phyloP scores from a whole-genome alignment of 768 basidiomycete species.

The Gymnopilus junonius region DNA sequence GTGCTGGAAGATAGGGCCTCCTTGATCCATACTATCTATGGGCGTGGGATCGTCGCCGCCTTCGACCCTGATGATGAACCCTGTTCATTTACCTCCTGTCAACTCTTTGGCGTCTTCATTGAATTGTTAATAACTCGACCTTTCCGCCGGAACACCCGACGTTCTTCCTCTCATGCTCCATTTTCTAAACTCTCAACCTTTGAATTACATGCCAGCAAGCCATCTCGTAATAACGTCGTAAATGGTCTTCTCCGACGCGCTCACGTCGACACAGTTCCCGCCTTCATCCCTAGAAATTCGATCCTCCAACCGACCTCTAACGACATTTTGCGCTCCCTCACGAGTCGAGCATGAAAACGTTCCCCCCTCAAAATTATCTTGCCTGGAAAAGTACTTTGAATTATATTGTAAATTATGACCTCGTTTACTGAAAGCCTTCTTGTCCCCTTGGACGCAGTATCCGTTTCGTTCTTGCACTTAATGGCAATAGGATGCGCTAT shows the following conservation, averaged over 20 bases:
- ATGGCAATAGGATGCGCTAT: slow-evolving; percentile 18
- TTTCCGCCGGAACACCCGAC: not conserved
- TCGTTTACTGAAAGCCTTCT: too few relatives aligned
- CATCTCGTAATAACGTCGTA: not conserved
- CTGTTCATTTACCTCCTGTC: not conserved
- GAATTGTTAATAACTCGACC: not conserved
- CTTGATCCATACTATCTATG: not conserved
- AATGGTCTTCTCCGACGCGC: not conserved
- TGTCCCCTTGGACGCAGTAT: too few relatives aligned
- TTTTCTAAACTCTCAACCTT: not conserved
- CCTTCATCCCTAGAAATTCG: not conserved
- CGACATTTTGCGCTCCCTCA: not conserved
- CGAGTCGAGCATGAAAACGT: not conserved
- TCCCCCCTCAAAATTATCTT: slow-evolving; percentile 5
- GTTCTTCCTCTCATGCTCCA: not conserved
- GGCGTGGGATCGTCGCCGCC: not conserved
- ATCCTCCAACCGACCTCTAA: not conserved
- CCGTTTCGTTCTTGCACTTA: slow-evolving; percentile 18
- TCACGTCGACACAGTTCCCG: not conserved
- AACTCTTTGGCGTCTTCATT: not conserved
- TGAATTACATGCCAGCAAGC: not conserved
- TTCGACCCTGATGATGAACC: not conserved
- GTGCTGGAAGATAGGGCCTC: not conserved
- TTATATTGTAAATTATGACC: too few relatives aligned
- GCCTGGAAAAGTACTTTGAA: slow-evolving; percentile 13